Conservation (phyloP, 495 filamentous ascomycete genomes). For the Gamarada debralockiae region DNA sequence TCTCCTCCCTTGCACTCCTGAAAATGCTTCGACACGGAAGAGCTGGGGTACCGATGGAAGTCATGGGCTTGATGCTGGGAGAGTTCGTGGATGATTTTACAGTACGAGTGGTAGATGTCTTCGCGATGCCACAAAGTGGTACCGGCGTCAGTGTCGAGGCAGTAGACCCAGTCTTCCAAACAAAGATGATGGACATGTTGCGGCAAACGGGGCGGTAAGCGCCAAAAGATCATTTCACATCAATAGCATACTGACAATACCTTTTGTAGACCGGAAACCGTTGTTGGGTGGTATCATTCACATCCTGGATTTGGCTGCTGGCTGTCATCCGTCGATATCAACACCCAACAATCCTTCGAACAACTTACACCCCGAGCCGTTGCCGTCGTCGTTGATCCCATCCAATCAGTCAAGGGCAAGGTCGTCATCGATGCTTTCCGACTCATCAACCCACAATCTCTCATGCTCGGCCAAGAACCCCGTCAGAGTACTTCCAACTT, state of each 20-base stretch:
- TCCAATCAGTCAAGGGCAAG: slow-evolving; percentile 98
- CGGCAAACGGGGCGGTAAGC: slow-evolving; percentile 89
- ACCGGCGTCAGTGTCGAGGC: slow-evolving; percentile 98
- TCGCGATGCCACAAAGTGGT: slow-evolving; percentile 99
- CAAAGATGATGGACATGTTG: slow-evolving; percentile 99
- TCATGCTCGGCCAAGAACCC: slow-evolving; percentile 98
- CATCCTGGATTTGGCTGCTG: slow-evolving; percentile 99
- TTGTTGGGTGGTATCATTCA: slow-evolving; percentile 99
- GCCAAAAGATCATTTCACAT: background rate
- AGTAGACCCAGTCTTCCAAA: slow-evolving; percentile 97
- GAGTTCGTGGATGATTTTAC: slow-evolving; percentile 99
- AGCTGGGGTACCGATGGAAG: slow-evolving; percentile 98
- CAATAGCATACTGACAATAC: slow-evolving; percentile 10
- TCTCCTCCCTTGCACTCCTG: slow-evolving; percentile 92
- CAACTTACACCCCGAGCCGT: slow-evolving; percentile 94
- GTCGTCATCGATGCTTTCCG: slow-evolving; percentile 99
- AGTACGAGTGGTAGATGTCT: slow-evolving; percentile 94
- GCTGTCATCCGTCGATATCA: slow-evolving; percentile 98
- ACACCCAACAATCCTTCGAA: slow-evolving; percentile 98
- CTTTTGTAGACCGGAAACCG: slow-evolving; percentile 74
- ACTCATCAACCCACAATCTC: slow-evolving; percentile 96
- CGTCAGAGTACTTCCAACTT: slow-evolving; percentile 96
- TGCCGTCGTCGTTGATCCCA: slow-evolving; percentile 96
- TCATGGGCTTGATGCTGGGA: slow-evolving; percentile 98
- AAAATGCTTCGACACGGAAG: slow-evolving; percentile 98